Base-by-base conservation (phyloP, 345 rosid genomes). In the Eutrema japonicum region DNA sequence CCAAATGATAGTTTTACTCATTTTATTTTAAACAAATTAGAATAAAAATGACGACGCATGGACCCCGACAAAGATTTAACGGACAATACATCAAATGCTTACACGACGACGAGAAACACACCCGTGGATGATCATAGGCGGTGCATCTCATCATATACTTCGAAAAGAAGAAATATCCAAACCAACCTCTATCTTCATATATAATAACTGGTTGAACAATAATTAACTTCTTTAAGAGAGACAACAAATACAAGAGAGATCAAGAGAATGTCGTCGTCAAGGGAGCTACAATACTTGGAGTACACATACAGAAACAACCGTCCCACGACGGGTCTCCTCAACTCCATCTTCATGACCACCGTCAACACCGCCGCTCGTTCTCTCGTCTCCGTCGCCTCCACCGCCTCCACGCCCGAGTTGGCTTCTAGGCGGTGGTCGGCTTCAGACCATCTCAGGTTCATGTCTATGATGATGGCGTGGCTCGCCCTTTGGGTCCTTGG, bases 401-500 rank as follows among this genome's bases (percentile, higher is more conserved):
- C 75, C 70, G 62, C 86, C 10, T 82, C 77, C 48, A 43, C 82
- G 4, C 68, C 80, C 2, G 80, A 77, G 57, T 74, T 67, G 30
- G 8, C 77, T 7, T 40, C 78, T 8, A 77, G 80, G 54, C 83
- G 78, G 66, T 89, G 89, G 97, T 82, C 77, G 66, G 78, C 84
- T 36, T 53, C 78, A 11, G 94, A 92, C 53, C 94, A 92, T 57
- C 72, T 89, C 55, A 82, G 88, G 85, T 89, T 86, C 82, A 77
- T 88, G 90, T 77, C 59, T 59, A 85, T 84, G 91, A 78, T 92
- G 42, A 80, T 82, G 83, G 79, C 86, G 14, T 92, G 92, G 92
- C 22, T 82, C 35, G 75, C 81, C 8, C 85, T 88, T 26, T 84
- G 94, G 92, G 68, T 80, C 42, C 81, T 89, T 48, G 83, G 92